Percentiles rank a stretch among this genome's conserved stretches.
Conservation (phyloP, 2,329 filamentous ascomycete genomes). For the Epichloe scottii region DNA sequence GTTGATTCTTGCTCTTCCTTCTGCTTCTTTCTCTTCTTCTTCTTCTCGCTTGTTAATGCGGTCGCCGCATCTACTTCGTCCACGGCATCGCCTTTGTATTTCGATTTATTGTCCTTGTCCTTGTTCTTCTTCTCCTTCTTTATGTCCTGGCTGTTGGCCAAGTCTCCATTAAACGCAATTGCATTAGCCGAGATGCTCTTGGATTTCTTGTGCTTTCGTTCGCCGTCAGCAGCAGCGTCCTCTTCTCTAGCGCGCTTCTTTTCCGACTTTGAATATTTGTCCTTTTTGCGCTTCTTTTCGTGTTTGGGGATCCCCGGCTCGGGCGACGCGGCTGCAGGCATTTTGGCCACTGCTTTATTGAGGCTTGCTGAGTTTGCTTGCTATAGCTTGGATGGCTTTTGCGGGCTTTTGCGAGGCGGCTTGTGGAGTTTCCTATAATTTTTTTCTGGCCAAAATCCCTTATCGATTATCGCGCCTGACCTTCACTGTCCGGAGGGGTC, state of each 20-base stretch:
- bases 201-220: constrained; percentile 38
- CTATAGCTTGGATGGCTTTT: background rate
- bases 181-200: constrained; percentile 29
- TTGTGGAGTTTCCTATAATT: background rate
- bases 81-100: background rate
- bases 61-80: constrained; percentile 1
- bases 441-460: background rate
- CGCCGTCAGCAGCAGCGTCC: constrained; percentile 23
- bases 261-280: constrained; percentile 20
- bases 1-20: constrained; percentile 14
- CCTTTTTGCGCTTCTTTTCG: constrained; percentile 29
- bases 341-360: constrained; percentile 6
- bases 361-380: constrained; percentile 2
- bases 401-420: background rate
- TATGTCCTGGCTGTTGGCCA: constrained; percentile 19
- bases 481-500: background rate
- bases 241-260: constrained; percentile 35
- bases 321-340: constrained; percentile 18
- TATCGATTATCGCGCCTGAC: background rate
- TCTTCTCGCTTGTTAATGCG: constrained; percentile 5
- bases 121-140: constrained; percentile 22
- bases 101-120: constrained; percentile 15
- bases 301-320: constrained; percentile 18
- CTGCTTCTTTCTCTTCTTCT: constrained; percentile 20
- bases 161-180: constrained; percentile 9